A percentile compares a stretch with the other conserved stretches of the same genome.
Evolutionary conservation across 140 eudicot species (phyloP).

Genomic region (Cichorium intybus): DNA sequence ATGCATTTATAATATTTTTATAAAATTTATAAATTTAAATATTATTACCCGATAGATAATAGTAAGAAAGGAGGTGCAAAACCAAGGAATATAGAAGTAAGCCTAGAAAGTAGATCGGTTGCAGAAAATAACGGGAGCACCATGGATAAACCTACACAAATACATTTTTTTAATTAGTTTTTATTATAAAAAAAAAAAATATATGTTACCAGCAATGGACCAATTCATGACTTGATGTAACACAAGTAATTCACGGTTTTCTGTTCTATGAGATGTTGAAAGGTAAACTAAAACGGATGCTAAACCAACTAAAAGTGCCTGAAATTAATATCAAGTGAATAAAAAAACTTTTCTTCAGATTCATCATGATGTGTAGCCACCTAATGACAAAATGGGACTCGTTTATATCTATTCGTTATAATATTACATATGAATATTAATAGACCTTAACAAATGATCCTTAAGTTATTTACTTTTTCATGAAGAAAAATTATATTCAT

Average conservation of each 20-base stretch:
- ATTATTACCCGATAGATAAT: conserved; percentile 82
- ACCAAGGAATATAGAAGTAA: conserved; percentile 88
- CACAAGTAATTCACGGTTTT: conserved; percentile 74
- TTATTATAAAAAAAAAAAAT: too few species aligned
- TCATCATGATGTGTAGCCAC: too few species aligned
- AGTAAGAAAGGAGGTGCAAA: conserved; percentile 93
- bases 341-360: too few species aligned
- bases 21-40: not conserved
- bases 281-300: conserved; percentile 77
- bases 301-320: conserved; percentile 75
- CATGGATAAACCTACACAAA: conserved; percentile 62
- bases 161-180: not conserved
- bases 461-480: too few species aligned
- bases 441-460: too few species aligned
- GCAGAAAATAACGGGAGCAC: conserved; percentile 88
- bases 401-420: too few species aligned
- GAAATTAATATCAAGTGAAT: too few species aligned
- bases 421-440: too few species aligned
- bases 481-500: too few species aligned
- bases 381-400: too few species aligned
- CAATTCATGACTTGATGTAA: conserved; percentile 88
- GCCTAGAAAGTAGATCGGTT: conserved; percentile 73
- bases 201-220: conserved; percentile 81
- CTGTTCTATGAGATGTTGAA: conserved; percentile 89
- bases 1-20: not conserved